phyloP scores from a whole-genome alignment of 2,329 filamentous ascomycete genomes.

The Colletotrichum orbiculare region DNA sequence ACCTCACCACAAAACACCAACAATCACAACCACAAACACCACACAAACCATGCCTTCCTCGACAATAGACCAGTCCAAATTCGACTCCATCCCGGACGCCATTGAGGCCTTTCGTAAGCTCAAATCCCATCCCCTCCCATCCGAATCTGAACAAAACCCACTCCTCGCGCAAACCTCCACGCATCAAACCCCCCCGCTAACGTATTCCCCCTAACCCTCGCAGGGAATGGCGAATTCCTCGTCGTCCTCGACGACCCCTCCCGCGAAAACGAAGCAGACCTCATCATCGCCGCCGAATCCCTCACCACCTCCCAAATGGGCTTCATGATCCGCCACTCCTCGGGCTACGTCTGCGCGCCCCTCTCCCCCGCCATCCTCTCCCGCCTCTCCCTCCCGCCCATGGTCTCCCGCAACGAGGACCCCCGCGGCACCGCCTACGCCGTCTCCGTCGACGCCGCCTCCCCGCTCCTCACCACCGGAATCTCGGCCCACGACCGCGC shows the following conservation, averaged over 20 bases:
- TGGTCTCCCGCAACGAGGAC: conserved; percentile 82
- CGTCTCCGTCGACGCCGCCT: conserved; percentile 83
- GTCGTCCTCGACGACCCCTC: conserved; percentile 92
- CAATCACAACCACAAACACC: conserved; percentile 9
- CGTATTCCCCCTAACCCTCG: background rate
- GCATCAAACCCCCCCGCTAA: background rate
- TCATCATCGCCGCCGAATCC: conserved; percentile 90
- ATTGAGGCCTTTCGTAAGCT: conserved; percentile 72
- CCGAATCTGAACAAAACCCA: conserved; percentile 2
- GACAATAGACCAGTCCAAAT: conserved; percentile 63
- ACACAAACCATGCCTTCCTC: conserved; percentile 59
- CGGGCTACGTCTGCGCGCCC: conserved; percentile 91
- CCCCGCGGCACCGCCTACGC: conserved; percentile 94
- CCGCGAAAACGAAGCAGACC: conserved; percentile 97
- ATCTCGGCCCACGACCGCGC: conserved; percentile 91
- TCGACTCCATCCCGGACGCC: conserved; percentile 73
- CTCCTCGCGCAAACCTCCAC: conserved; percentile 18
- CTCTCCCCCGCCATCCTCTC: conserved; percentile 76
- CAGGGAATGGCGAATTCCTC: conserved; percentile 88
- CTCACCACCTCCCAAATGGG: conserved; percentile 92
- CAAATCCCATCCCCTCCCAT: no score
- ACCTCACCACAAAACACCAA: conserved; percentile 4
- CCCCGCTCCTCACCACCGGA: conserved; percentile 82
- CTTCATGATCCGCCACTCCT: conserved; percentile 93
- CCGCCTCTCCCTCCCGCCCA: conserved; percentile 83